Conservation (phyloP, 495 filamentous ascomycete genomes). For the Lindgomyces ingoldianus region DNA sequence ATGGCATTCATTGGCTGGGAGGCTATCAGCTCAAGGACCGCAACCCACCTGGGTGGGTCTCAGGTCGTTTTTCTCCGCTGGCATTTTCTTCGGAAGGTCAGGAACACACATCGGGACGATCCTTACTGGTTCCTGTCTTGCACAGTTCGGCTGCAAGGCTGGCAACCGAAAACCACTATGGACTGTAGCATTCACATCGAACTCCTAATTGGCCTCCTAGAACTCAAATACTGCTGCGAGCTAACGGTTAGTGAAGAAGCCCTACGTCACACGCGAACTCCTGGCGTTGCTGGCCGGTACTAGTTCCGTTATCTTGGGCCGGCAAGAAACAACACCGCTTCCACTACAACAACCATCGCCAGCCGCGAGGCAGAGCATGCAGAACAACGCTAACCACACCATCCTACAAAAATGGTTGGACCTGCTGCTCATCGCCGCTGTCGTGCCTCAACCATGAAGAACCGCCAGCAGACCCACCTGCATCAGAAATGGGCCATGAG, state of each 20-base stretch:
- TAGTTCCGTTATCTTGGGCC: not conserved
- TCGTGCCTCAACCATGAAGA: not conserved
- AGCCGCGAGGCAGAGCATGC: no score
- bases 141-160: not conserved
- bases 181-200: not conserved
- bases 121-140: not conserved
- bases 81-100: not conserved
- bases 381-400: no score
- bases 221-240: not conserved
- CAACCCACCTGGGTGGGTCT: not conserved
- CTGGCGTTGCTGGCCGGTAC: no score
- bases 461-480: not conserved
- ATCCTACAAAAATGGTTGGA: not conserved
- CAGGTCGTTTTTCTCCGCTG: not conserved
- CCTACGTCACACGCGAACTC: no score
- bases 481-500: not conserved
- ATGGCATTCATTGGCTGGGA: no score
- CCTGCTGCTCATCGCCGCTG: not conserved
- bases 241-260: not conserved
- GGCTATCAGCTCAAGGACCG: not conserved
- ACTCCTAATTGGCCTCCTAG: not conserved
- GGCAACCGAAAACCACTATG: not conserved
- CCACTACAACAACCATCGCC: no score
- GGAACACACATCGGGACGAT: not conserved
- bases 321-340: no score